Conservation (phyloP, 371 early-diverging fungal species). For the Mortierella polycephala region DNA sequence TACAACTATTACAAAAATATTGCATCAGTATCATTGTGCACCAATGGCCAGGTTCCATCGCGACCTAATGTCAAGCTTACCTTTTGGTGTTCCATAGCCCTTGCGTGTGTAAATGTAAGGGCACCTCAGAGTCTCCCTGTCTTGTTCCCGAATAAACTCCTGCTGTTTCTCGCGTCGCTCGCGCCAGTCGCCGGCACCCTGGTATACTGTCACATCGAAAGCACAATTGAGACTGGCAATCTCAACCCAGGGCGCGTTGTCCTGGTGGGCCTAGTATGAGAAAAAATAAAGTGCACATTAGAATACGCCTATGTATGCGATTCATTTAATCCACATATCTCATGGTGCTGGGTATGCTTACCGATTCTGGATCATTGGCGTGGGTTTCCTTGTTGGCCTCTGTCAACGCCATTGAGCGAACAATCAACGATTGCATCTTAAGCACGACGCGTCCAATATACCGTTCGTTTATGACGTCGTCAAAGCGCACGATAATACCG, state of each 20-base stretch:
- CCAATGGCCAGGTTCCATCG: neutral
- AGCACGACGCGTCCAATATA: slow-evolving; percentile 70
- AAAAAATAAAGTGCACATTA: neutral
- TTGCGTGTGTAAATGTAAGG: slow-evolving; percentile 68
- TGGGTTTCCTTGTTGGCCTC: slow-evolving; percentile 26
- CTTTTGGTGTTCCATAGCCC: slow-evolving; percentile 14
- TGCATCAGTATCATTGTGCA: neutral
- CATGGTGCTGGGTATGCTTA: slow-evolving; percentile 4
- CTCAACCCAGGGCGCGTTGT: slow-evolving; percentile 75
- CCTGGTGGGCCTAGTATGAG: slow-evolving; percentile 13
- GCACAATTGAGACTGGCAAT: slow-evolving; percentile 72
- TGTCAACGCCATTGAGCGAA: slow-evolving; percentile 64
- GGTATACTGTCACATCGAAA: slow-evolving; percentile 69
- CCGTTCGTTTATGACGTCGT: slow-evolving; percentile 72
- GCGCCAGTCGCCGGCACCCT: slow-evolving; percentile 69
- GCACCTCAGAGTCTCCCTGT: slow-evolving; percentile 71
- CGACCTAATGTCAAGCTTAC: neutral
- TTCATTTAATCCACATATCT: neutral
- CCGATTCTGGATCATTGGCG: slow-evolving; percentile 21
- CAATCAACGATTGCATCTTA: slow-evolving; percentile 68
- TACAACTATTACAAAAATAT: slow-evolving; percentile 11
- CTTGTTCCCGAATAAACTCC: slow-evolving; percentile 72
- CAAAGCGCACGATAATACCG: slow-evolving; percentile 71
- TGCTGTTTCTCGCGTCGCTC: slow-evolving; percentile 66
- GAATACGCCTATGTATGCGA: neutral